Conservation (phyloP, 768 basidiomycete genomes). For the Tulasnella sp. region DNA sequence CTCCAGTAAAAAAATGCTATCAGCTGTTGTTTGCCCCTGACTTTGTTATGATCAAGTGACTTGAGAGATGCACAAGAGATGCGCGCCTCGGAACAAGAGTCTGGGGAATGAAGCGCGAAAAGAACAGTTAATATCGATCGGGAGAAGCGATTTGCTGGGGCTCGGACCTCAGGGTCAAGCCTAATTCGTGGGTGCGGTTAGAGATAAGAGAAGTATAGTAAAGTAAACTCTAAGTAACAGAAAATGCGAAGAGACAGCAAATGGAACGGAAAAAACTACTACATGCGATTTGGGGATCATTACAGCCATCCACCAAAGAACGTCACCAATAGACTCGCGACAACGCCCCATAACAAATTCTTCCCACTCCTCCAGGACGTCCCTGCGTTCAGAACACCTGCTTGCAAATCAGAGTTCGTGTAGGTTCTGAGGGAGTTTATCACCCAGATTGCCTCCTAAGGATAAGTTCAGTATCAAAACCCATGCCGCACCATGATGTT, state of each 20-base stretch:
- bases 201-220: conserved; percentile 12
- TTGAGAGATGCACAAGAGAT: not conserved
- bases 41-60: not conserved
- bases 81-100: not conserved
- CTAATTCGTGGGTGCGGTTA: not conserved
- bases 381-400: not conserved
- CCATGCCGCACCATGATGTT: not conserved
- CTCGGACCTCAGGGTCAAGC: not conserved
- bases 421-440: conserved; percentile 21
- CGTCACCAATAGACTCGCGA: not conserved
- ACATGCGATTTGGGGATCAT: not conserved
- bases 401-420: conserved; percentile 14
- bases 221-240: conserved; percentile 7
- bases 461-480: not conserved
- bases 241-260: not conserved
- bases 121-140: not conserved
- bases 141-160: not conserved
- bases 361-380: conserved; percentile 11
- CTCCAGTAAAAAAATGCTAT: not conserved
- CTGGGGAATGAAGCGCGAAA: not conserved
- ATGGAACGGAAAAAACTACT: not conserved
- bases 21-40: not conserved
- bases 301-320: conserved; percentile 2
- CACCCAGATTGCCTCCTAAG: conserved; percentile 16
- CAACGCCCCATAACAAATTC: not conserved